These are phyloP conservation scores for Phytopythium oedochilum DNA, from an alignment of 352 stramenopile species.

Conservation along the genomic window DNA sequence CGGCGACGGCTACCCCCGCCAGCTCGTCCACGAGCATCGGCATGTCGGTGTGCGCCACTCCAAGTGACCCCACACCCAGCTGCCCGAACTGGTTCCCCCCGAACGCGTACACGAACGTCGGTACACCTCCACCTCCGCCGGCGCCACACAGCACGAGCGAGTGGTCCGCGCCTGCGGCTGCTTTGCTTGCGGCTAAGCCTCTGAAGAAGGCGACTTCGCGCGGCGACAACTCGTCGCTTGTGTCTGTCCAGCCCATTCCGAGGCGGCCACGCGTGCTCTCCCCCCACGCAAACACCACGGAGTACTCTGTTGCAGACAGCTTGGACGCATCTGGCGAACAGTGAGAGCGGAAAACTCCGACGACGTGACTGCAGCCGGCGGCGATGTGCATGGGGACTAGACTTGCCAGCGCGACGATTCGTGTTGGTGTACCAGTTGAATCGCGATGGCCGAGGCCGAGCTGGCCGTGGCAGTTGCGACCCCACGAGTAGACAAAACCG, in stretches of 20 bases:
- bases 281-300: constrained; percentile 51
- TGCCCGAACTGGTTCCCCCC: constrained; percentile 64
- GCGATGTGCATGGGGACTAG: constrained; percentile 36
- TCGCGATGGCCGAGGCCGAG: constrained; percentile 32
- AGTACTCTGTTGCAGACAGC: constrained; percentile 15
- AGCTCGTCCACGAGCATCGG: constrained; percentile 58
- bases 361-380: constrained; percentile 41
- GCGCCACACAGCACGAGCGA: constrained; percentile 54
- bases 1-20: constrained; percentile 19
- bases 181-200: constrained; percentile 35
- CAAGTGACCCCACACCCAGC: constrained; percentile 37
- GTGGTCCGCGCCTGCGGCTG: constrained; percentile 54
- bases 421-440: constrained; percentile 14
- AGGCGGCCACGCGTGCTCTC: constrained; percentile 34
- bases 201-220: constrained; percentile 58
- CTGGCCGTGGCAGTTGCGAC: constrained; percentile 48
- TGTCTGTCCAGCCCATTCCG: constrained; percentile 35
- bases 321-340: background rate
- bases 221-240: constrained; percentile 17
- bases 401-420: constrained; percentile 19
- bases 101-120: constrained; percentile 64
- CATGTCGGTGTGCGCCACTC: constrained; percentile 39
- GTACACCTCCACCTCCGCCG: constrained; percentile 9
- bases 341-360: constrained; percentile 37
- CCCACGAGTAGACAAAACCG: constrained; percentile 55